A percentile compares a stretch with the other conserved stretches of the same genome.
These are phyloP conservation scores for Drosera spatulata DNA, from an alignment of 179 eudicot genomes.

Conservation along the genomic window DNA sequence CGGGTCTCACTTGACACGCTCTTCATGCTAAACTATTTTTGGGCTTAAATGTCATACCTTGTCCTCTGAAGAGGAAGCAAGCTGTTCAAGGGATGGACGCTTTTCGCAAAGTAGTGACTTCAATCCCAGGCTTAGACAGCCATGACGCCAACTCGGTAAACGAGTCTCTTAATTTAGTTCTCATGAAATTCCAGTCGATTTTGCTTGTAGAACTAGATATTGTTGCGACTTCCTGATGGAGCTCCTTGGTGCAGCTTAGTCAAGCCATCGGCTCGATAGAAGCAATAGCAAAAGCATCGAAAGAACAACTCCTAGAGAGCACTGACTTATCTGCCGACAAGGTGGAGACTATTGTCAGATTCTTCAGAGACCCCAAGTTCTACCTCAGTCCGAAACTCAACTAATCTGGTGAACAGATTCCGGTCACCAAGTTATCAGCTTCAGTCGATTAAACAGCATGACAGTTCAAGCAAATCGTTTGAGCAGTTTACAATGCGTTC, in stretches of 20 bases:
- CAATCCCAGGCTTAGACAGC: constrained; percentile 74
- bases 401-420: constrained; percentile 10
- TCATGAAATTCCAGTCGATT: too few species aligned
- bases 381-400: constrained; percentile 59
- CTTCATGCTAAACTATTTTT: too few species aligned
- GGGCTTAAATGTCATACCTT: too few species aligned
- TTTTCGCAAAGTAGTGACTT: constrained; percentile 63
- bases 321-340: constrained; percentile 87
- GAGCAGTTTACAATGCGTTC: too few species aligned
- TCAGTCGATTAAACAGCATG: too few species aligned
- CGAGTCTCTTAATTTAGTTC: not conserved
- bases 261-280: constrained; percentile 87
- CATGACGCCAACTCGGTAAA: constrained; percentile 88
- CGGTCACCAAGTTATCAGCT: too few species aligned
- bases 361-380: constrained; percentile 64
- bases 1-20: constrained; percentile 7
- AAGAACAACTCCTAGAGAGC: constrained; percentile 55
- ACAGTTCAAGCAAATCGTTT: too few species aligned
- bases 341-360: constrained; percentile 59
- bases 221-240: not conserved
- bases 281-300: constrained; percentile 82
- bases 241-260: constrained; percentile 40
- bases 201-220: too few species aligned
- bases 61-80: constrained; percentile 45
- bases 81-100: constrained; percentile 69